Evolutionary conservation across 2,329 filamentous ascomycete genomes (phyloP), one percentile per base, ranked within the genome.

Genomic region (Phyllosticta capitalensis): DNA sequence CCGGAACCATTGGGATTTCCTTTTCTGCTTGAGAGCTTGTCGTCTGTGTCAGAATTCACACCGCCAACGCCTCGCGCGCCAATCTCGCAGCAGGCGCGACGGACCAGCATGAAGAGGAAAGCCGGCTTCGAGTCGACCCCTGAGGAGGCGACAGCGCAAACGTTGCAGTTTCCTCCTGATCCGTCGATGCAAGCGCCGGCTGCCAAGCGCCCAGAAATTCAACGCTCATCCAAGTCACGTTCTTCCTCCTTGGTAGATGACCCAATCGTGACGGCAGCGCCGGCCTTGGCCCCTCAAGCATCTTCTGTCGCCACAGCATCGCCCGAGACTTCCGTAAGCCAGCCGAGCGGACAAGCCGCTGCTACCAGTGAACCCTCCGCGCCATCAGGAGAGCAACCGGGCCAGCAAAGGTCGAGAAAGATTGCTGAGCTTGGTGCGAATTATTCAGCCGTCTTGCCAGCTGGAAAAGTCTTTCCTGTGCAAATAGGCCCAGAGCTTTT

Each of bases 401-500:
- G 20, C 9, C 50, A 22, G 50, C 20, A 52, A 52, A 26, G 52
- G n/a, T 28, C 57, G 22, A 52, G 52, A 14, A 54, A 55, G 38
- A 59, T 54, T 51, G 52, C 57, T 24, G 57, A 58, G 17, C 26
- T 56, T 17, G 26, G 19, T 19, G 55, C 14, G 14, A 58, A 58
- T 2, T 58, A 58, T 22, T 58, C 56, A 12, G 56, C 57, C 30
- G 78, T 85, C 56, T 76, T 89, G 19, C 87, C 87, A 2, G 84
- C 86, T 64, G 84, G 87, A 68, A 85, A 86, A 66, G 86, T 88
- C 3, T 89, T 88, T 66, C 81, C 85, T 0, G 86, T 88, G 60
- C 86, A 88, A 69, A 85, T 88, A 61, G 85, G 86, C 3, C 84
- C 82, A 3, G 81, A 86, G 66, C 69, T 88, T n/a, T 89, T 88